Evolutionary conservation across 352 stramenopile species (phyloP).

Genomic region (Globisporangium rhizosaccharum): DNA sequence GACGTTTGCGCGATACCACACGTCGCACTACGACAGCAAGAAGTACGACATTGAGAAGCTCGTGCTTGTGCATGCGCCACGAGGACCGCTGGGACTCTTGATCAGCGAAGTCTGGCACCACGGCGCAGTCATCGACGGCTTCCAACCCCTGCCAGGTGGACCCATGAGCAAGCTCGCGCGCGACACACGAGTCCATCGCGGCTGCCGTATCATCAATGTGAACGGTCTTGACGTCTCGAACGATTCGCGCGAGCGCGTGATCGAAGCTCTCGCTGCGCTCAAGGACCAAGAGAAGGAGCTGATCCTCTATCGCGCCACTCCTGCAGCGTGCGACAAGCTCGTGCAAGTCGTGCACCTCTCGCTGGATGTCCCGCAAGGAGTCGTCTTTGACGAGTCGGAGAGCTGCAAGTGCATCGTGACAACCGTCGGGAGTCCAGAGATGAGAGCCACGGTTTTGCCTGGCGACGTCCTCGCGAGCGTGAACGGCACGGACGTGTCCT

Average conservation of each 20-base stretch:
- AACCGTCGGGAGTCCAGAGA: constrained; percentile 11
- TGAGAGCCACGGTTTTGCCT: constrained; percentile 10
- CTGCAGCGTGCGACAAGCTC: constrained; percentile 21
- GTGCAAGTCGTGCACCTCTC: constrained; percentile 18
- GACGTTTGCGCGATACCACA: constrained; percentile 51
- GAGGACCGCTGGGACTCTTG: constrained; percentile 40
- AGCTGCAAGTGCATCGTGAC: constrained; percentile 32
- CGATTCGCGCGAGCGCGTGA: constrained; percentile 27
- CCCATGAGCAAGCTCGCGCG: constrained; percentile 28
- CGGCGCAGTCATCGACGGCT: constrained; percentile 44
- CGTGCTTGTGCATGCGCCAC: constrained; percentile 28
- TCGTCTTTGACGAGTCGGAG: constrained; percentile 33
- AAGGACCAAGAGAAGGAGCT: constrained; percentile 52
- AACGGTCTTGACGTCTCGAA: constrained; percentile 47
- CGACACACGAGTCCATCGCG: constrained; percentile 34
- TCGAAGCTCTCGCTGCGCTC: constrained; percentile 24
- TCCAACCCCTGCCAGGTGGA: constrained; percentile 35
- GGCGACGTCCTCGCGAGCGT: constrained; percentile 45
- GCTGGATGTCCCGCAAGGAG: constrained; percentile 18
- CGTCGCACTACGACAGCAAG: constrained; percentile 17
- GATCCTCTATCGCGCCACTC: constrained; percentile 38
- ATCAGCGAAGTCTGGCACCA: constrained; percentile 37
- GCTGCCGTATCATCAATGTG: constrained; percentile 49
- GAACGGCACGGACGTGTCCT: constrained; percentile 35
- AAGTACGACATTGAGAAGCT: constrained; percentile 54